phyloP scores from a whole-genome alignment of 192 early-diverging fungal species.

The Coemansia sp. region DNA sequence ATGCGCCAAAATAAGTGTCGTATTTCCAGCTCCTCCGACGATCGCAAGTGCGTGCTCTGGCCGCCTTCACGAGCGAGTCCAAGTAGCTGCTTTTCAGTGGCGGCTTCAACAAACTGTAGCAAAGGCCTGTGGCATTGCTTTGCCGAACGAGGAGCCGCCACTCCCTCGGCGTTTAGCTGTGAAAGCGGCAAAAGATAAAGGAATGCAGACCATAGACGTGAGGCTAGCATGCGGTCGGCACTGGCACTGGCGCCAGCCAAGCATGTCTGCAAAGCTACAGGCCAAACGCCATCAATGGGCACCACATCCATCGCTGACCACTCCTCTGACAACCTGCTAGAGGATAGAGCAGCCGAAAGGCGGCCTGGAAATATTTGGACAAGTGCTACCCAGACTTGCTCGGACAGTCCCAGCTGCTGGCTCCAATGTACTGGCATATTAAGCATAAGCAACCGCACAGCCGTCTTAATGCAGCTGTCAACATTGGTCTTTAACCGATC shows the following conservation, averaged over 20 bases:
- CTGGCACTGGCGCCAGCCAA: not conserved
- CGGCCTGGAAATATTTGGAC: slow-evolving; percentile 19
- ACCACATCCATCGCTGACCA: slow-evolving; percentile 1
- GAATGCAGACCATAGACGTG: slow-evolving; percentile 26
- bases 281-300: slow-evolving; percentile 16
- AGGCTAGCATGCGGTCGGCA: not conserved
- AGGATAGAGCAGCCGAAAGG: not conserved
- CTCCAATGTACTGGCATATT: not conserved
- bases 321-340: not conserved
- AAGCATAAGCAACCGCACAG: slow-evolving; percentile 10
- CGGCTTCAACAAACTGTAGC: slow-evolving; percentile 13
- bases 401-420: slow-evolving; percentile 1
- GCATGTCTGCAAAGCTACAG: slow-evolving; percentile 5
- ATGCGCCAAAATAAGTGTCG: slow-evolving; percentile 39
- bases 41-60: not conserved
- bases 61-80: not conserved
- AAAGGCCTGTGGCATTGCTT: slow-evolving; percentile 8
- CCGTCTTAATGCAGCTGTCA: slow-evolving; percentile 15
- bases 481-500: slow-evolving; percentile 21
- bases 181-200: slow-evolving; percentile 17
- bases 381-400: slow-evolving; percentile 26
- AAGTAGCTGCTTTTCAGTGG: slow-evolving; percentile 14
- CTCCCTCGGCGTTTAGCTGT: slow-evolving; percentile 37
- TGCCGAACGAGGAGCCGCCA: slow-evolving; percentile 27
- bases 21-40: slow-evolving; percentile 19